Evolutionary conservation across 345 rosid species (phyloP).

Genomic region (Aethionema arabicum): DNA sequence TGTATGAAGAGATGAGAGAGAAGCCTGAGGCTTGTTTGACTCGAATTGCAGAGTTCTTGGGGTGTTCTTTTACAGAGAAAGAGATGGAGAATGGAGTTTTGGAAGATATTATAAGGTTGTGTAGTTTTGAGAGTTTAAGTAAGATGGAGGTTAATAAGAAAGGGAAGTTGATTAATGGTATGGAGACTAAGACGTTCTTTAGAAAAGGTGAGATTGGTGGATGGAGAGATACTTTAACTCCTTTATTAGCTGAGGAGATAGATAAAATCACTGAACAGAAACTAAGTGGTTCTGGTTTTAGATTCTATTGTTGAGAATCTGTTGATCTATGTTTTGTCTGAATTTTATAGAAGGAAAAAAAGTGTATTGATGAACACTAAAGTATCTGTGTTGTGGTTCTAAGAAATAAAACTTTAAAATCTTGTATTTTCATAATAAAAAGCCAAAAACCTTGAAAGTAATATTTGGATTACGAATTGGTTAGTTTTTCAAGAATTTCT

Average conservation of each 20-base stretch:
- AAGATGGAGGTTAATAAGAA: constrained; percentile 47
- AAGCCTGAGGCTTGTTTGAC: constrained; percentile 30
- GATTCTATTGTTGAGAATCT: constrained; percentile 33
- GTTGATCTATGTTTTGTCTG: background rate
- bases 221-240: constrained; percentile 42
- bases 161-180: constrained; percentile 43
- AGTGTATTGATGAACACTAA: no score
- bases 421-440: no score
- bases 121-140: constrained; percentile 51
- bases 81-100: constrained; percentile 34
- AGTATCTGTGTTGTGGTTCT: no score
- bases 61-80: constrained; percentile 40
- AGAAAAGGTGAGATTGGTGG: constrained; percentile 55
- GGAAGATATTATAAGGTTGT: constrained; percentile 41
- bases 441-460: no score
- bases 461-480: no score
- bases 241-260: constrained; percentile 35
- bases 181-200: constrained; percentile 36
- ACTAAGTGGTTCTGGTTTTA: constrained; percentile 35
- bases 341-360: no score
- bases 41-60: constrained; percentile 46
- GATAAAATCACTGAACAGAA: constrained; percentile 42
- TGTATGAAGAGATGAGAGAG: constrained; percentile 48
- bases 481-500: background rate
- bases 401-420: no score